Percentiles rank a stretch among this genome's conserved stretches.
Conservation (phyloP, 768 basidiomycete species). For the Lactarius quietus region DNA sequence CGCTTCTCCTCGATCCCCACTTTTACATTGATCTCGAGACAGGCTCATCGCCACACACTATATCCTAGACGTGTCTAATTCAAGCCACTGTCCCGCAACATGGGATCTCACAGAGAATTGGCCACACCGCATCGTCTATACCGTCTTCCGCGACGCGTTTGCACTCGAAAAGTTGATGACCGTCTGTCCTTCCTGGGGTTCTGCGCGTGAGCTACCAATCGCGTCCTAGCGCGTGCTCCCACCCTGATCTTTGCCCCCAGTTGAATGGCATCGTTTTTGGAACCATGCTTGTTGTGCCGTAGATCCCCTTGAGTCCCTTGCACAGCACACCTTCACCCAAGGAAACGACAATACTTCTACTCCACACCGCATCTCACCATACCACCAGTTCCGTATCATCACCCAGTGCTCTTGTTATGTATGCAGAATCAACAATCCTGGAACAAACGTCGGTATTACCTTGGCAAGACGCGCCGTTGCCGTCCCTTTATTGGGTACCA, state of each 20-base stretch:
- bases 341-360: slow-evolving; percentile 30
- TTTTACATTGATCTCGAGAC: slow-evolving; percentile 20
- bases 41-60: slow-evolving; percentile 59
- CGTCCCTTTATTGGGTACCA: slow-evolving; percentile 43
- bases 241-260: slow-evolving; percentile 35
- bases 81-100: slow-evolving; percentile 45
- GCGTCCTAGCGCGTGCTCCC: slow-evolving; percentile 24
- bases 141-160: slow-evolving; percentile 45
- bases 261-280: slow-evolving; percentile 72
- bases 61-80: slow-evolving; percentile 46
- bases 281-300: slow-evolving; percentile 55
- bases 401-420: slow-evolving; percentile 53
- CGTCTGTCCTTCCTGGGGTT: slow-evolving; percentile 23
- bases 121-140: slow-evolving; percentile 60
- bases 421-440: slow-evolving; percentile 66
- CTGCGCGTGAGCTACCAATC: slow-evolving; percentile 23
- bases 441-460: slow-evolving; percentile 47
- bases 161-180: slow-evolving; percentile 26
- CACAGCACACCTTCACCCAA: slow-evolving; percentile 45
- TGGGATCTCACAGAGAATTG: slow-evolving; percentile 52
- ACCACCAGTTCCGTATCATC: slow-evolving; percentile 62
- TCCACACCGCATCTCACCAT: slow-evolving; percentile 39
- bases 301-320: slow-evolving; percentile 58
- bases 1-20: background rate
- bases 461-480: slow-evolving; percentile 44